These are phyloP conservation scores for Colletotrichum ledebouriae DNA, from an alignment of 2,329 filamentous ascomycete species.

Conservation along the genomic window DNA sequence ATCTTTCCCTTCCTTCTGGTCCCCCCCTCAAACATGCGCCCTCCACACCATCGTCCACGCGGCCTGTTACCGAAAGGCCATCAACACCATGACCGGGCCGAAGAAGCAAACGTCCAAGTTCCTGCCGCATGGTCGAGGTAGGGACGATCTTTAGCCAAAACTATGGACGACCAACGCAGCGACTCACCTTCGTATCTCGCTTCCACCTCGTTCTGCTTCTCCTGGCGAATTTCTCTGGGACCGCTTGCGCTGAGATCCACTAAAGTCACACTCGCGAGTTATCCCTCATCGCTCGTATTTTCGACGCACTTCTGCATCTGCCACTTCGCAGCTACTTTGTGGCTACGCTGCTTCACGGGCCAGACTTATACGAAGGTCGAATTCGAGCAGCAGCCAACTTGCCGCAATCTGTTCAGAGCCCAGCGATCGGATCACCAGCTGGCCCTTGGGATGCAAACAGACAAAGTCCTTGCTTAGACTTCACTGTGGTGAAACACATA, in stretches of 20 bases:
- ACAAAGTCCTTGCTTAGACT: slow-evolving; percentile 19
- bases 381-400: not conserved
- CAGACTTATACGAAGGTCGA: slow-evolving; percentile 9
- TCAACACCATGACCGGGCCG: slow-evolving; percentile 5
- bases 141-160: slow-evolving; percentile 1
- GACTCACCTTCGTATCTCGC: not conserved
- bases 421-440: slow-evolving; percentile 9
- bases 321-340: not conserved
- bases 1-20: not conserved
- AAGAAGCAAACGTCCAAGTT: not conserved
- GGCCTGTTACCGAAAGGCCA: not conserved
- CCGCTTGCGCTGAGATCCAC: not conserved
- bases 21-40: not conserved
- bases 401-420: slow-evolving; percentile 10
- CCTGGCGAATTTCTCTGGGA: not conserved
- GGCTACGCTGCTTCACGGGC: slow-evolving; percentile 9
- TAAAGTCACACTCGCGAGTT: not conserved
- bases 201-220: not conserved
- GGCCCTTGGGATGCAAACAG: not conserved
- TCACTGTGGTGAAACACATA: slow-evolving; percentile 22
- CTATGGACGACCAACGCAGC: not conserved
- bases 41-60: not conserved
- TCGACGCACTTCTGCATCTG: not conserved
- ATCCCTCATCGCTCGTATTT: slow-evolving; percentile 6
- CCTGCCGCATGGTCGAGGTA: not conserved